Evolutionary conservation across 441 rosid genomes (phyloP).

Genomic region (Pelargonium myrrhifolium): DNA sequence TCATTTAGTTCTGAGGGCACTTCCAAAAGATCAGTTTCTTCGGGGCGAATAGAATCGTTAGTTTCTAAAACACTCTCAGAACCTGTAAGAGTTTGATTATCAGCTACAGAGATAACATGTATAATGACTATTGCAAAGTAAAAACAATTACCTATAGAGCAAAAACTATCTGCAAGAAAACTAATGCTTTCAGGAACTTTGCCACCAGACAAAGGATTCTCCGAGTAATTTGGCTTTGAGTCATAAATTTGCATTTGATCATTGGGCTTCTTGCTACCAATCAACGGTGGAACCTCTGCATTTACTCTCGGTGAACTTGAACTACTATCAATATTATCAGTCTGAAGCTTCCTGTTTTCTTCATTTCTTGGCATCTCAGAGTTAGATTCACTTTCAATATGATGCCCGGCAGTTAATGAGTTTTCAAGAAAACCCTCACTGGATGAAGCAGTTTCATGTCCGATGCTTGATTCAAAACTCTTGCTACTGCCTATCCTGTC

Average conservation of each 20-base stretch:
- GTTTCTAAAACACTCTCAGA: constrained; percentile 17
- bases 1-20: constrained; percentile 18
- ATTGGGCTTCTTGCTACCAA: constrained; percentile 12
- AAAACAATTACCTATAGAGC: constrained; percentile 28
- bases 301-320: constrained; percentile 30
- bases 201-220: constrained; percentile 16
- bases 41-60: background rate
- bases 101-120: constrained; percentile 9
- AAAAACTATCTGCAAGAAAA: constrained; percentile 12
- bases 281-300: constrained; percentile 24
- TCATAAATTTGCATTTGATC: constrained; percentile 19
- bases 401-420: constrained; percentile 25
- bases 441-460: constrained; percentile 23
- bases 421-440: constrained; percentile 25
- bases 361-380: constrained; percentile 26
- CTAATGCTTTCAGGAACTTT: constrained; percentile 14
- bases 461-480: constrained; percentile 15
- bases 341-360: constrained; percentile 21
- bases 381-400: constrained; percentile 27
- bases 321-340: constrained; percentile 27
- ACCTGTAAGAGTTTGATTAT: constrained; percentile 19
- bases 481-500: constrained; percentile 16
- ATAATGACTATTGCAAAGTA: constrained; percentile 5
- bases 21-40: constrained; percentile 16
- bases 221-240: constrained; percentile 12